Base-by-base conservation (phyloP, 2,329 filamentous ascomycete genomes). In the Sordariomycetes sp. region DNA sequence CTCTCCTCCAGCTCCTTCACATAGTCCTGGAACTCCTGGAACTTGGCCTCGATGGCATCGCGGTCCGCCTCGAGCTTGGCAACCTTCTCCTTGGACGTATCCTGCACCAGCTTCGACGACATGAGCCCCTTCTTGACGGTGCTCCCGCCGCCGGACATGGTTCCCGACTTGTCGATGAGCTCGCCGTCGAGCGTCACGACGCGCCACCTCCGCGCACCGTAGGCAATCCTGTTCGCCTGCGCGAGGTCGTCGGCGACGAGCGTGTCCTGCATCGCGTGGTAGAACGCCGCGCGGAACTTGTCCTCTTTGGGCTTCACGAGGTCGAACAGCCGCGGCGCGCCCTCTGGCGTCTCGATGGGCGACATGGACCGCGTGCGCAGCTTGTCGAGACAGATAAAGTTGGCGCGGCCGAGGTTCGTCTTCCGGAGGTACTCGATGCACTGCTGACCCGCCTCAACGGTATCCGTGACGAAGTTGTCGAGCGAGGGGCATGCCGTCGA, bases 391-490 rank as follows among this genome's bases (percentile, higher is more conserved):
- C 94, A 89, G 65, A 99, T 97, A 69, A 99, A 97, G 73, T 96
- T 96, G 59, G 91, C 94, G 64, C 95, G 85, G 13, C 94, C 94
- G 3, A 99, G 84, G 63, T 96, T 96, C 65, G 96, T 99, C 76
- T 97, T 99, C 58, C 94, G 85, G 13, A 99, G 79, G 66, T 99
- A 94, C 67, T 97, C 94, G 61, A 99, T 97, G 70, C 95, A 99
- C 68, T 97, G 91, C 70, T 99, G 94, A 62, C 91, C 94, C 59
- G 90, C 89, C 65, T 97, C 94, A 15, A 97, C 92, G 1, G 89
- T 91, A 65, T 97, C 94, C 0, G 95, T 95, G 10, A 99, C 92
- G 70, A 99, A 91, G 67, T 97, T 96, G 70, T 99, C 90, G 10
- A 99, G 81, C 2, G 87, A 81, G 52, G 89, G 85, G 63, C 94